Evolutionary conservation across 306 rosid species (phyloP).

Genomic region (Arachis stenosperma): DNA sequence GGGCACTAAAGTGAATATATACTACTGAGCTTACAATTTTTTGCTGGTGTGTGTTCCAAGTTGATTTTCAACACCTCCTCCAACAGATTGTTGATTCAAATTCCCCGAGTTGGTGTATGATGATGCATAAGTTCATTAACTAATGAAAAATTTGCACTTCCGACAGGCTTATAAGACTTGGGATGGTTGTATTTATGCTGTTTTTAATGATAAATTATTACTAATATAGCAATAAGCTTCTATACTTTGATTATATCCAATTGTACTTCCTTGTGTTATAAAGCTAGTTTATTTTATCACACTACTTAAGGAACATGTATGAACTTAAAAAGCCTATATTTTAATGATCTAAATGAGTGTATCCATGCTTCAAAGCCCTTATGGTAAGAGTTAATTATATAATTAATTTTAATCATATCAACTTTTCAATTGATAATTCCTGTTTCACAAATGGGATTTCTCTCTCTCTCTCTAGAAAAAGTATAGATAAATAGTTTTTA

Average conservation of each 20-base stretch:
- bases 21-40: conserved; percentile 50
- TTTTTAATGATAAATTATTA: background rate
- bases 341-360: background rate
- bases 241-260: too few species aligned
- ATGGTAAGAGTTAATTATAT: background rate
- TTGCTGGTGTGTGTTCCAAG: conserved; percentile 57
- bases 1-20: background rate
- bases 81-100: conserved; percentile 45
- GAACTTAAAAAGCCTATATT: background rate
- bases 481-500: too few species aligned
- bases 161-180: conserved; percentile 52
- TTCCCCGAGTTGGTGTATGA: conserved; percentile 39
- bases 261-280: background rate
- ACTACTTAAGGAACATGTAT: background rate
- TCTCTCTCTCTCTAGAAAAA: background rate
- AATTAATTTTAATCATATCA: background rate
- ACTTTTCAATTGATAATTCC: background rate
- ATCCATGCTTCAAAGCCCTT: background rate
- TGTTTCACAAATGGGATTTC: background rate
- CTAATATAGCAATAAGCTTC: too few species aligned
- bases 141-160: conserved; percentile 41
- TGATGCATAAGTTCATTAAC: conserved; percentile 37
- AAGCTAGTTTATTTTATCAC: background rate
- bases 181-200: conserved; percentile 45
- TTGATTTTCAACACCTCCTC: conserved; percentile 59